These are phyloP conservation scores for Chaetomiaceae sp. DNA, from an alignment of 2,329 filamentous ascomycete genomes.

Conservation along the genomic window DNA sequence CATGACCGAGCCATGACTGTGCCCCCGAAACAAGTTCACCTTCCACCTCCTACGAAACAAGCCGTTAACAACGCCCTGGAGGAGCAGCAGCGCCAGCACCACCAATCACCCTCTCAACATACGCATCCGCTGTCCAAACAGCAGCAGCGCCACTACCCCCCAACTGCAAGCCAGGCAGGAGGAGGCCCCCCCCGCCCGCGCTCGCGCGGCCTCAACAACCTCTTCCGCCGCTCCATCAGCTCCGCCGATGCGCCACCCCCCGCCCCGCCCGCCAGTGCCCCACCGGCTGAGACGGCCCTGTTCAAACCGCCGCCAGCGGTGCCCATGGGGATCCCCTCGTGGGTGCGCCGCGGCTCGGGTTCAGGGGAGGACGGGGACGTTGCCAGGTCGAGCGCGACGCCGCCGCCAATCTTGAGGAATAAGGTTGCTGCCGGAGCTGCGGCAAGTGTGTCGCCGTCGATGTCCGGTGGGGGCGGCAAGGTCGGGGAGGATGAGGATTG, in stretches of 20 bases:
- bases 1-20: constrained; percentile 22
- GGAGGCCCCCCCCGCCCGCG: constrained; percentile 36
- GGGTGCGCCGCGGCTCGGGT: constrained; percentile 31
- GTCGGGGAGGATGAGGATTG: too few species aligned
- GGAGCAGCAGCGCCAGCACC: constrained; percentile 16
- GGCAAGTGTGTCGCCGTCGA: too few species aligned
- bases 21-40: constrained; percentile 19
- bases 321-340: constrained; percentile 36
- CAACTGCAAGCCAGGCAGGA: constrained; percentile 39
- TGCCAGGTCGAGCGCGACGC: constrained; percentile 41
- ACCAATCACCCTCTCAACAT: constrained; percentile 4
- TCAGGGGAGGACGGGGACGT: constrained; percentile 34
- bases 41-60: constrained; percentile 20
- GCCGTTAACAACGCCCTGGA: too few species aligned
- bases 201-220: constrained; percentile 41
- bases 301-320: constrained; percentile 15
- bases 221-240: constrained; percentile 47
- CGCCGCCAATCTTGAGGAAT: constrained; percentile 50
- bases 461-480: too few species aligned
- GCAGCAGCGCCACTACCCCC: constrained; percentile 43
- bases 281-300: constrained; percentile 22
- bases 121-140: constrained; percentile 12
- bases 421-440: not conserved
- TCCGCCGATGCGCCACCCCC: constrained; percentile 26
- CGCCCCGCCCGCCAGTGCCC: constrained; percentile 20